Base-by-base conservation (phyloP, 768 basidiomycete species). In the Rossbeevera mucosa region DNA sequence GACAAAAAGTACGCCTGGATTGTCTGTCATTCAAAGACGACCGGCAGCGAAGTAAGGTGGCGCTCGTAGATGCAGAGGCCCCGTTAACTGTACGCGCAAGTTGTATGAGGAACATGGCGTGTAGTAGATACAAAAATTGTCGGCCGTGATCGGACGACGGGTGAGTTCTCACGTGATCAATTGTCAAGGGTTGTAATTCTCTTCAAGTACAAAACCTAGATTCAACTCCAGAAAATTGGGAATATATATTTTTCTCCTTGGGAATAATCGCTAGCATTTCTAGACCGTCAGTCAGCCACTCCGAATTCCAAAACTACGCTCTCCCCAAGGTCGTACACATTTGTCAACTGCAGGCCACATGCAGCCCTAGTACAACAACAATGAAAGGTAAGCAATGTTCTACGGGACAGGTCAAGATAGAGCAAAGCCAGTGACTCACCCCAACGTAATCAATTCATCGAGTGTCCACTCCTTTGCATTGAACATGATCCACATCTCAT, bases 391-490 rank as follows among this genome's bases (percentile, higher is more conserved):
- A 44, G 28, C 12, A 20, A 44, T 28, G 38, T 24, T 9, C 2
- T 2, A 31, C 13, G 18, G 8, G 42, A 26, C 8, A 28, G 29
- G 12, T 18, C 26, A 16, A 2, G 28, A 29, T 13, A 16, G 21
- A 5, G 18, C 20, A 28, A 38, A 16, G 22, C 11, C 18, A 14
- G 21, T 7, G 14, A 52, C 59, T 50, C 24, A 57, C 56, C 71
- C 73, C 5, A 78, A 52, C 1, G 67, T 51, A 8, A 73, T 65
- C 45, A 72, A 75, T 6, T 78, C 72, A 2, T 71, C 54, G 11
- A 79, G 42, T 0, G 70, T 72, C 4, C 79, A 71, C 52, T 79
- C 77, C 57, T 73, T 67, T 7, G 68, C 60, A 49, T 80, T 77
- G 9, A 73, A 58, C 14, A 66, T 22, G 20, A 61, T 44, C 71